These are phyloP conservation scores for Globisporangium perplexum DNA, from an alignment of 352 stramenopile genomes.

Conservation along the genomic window DNA sequence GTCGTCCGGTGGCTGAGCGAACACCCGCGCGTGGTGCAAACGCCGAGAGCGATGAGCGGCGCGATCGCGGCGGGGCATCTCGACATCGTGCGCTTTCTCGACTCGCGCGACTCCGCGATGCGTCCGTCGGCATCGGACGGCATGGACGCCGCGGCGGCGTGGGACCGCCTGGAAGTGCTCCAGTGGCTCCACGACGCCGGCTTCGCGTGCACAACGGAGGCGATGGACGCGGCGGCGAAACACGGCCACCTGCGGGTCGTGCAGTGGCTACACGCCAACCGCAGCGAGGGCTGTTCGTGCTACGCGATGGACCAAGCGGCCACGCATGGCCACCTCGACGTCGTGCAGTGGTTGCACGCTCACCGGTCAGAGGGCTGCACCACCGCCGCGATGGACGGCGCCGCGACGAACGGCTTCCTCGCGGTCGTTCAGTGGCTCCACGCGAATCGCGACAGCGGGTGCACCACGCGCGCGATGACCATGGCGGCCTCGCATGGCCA, in stretches of 20 bases:
- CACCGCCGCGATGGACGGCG: background rate
- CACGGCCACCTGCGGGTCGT: background rate
- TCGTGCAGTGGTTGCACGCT: slow-evolving; percentile 9
- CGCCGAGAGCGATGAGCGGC: slow-evolving; percentile 1
- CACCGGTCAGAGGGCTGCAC: slow-evolving; percentile 8
- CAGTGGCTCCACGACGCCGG: slow-evolving; percentile 5
- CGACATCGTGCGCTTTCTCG: slow-evolving; percentile 6
- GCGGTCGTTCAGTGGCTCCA: slow-evolving; percentile 4
- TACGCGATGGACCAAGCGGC: background rate
- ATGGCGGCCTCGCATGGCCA: background rate
- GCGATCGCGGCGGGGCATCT: slow-evolving; percentile 2
- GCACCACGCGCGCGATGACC: background rate
- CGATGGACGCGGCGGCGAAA: background rate
- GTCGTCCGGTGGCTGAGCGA: slow-evolving; percentile 5
- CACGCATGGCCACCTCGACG: slow-evolving; percentile 1
- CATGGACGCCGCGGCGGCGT: slow-evolving; percentile 4
- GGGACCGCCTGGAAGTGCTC: slow-evolving; percentile 3
- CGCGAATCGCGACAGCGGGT: background rate
- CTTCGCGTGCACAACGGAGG: background rate
- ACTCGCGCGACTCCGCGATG: background rate
- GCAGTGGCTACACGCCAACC: background rate
- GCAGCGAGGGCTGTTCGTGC: background rate
- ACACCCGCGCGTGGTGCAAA: background rate
- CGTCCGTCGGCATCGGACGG: background rate
- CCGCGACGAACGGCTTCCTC: background rate